phyloP scores from a whole-genome alignment of 148 eudicot genomes.

The Arbutus unedo region DNA sequence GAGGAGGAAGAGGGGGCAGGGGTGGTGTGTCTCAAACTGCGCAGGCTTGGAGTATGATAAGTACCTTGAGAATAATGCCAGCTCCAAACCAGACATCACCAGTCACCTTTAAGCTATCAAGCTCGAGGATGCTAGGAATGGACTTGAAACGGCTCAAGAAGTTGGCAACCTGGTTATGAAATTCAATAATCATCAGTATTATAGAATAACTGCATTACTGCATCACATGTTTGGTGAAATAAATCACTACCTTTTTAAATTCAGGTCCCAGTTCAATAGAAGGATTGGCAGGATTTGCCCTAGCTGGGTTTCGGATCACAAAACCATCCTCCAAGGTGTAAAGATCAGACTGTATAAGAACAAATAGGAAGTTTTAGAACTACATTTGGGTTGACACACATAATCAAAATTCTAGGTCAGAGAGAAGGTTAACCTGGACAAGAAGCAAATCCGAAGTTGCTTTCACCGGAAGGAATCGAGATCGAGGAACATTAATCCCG shows the following conservation, averaged over 20 bases:
- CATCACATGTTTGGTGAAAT: conserved; percentile 41
- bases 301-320: conserved; percentile 68
- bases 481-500: conserved; percentile 89
- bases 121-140: conserved; percentile 86
- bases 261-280: conserved; percentile 97
- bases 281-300: conserved; percentile 82
- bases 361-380: background rate
- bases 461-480: conserved; percentile 99
- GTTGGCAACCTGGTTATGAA: conserved; percentile 57
- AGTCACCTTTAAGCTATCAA: conserved; percentile 85
- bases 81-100: conserved; percentile 95
- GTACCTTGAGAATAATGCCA: conserved; percentile 78
- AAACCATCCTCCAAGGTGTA: conserved; percentile 79
- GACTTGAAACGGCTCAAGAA: conserved; percentile 93
- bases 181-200: background rate
- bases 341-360: conserved; percentile 76
- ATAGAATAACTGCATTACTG: conserved; percentile 2
- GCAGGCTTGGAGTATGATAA: background rate
- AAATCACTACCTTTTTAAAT: conserved; percentile 81
- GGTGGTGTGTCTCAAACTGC: no score
- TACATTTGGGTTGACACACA: background rate
- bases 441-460: conserved; percentile 97
- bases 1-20: background rate
- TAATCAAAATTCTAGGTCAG: background rate
- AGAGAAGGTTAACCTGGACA: conserved; percentile 66